Conservation (phyloP, 1,284 basidiomycete genomes). For the Blastosporella zonata region DNA sequence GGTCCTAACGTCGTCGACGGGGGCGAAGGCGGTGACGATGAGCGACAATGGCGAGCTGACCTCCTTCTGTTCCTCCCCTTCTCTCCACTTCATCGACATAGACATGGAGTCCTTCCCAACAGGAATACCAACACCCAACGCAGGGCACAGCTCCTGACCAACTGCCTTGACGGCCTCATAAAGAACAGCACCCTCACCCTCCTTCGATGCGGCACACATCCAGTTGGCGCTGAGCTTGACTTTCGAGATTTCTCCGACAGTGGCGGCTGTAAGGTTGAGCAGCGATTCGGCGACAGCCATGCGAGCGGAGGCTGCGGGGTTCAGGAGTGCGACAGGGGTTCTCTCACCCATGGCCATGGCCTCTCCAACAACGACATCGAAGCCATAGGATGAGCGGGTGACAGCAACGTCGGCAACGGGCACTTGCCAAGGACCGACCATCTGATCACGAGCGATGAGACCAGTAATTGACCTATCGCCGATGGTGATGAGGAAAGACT, state of each 20-base stretch:
- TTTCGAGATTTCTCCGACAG: constrained; percentile 65
- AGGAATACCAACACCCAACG: constrained; percentile 90
- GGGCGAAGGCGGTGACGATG: constrained; percentile 93
- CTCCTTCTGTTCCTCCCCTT: constrained; percentile 66
- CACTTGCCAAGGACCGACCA: constrained; percentile 99
- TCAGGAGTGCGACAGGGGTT: constrained; percentile 88
- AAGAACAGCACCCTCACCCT: constrained; percentile 87
- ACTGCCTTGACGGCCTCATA: constrained; percentile 94
- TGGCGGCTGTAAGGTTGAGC: constrained; percentile 87
- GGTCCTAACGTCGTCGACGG: constrained; percentile 72
- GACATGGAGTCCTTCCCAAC: constrained; percentile 99
- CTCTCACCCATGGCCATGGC: constrained; percentile 99
- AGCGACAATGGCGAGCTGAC: constrained; percentile 91
- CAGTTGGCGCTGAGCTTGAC: constrained; percentile 98
- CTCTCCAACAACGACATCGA: constrained; percentile 81
- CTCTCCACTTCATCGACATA: constrained; percentile 96
- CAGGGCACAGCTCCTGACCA: constrained; percentile 94
- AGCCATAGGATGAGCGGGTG: constrained; percentile 92
- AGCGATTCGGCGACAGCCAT: constrained; percentile 97
- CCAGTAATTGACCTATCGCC: constrained; percentile 95
- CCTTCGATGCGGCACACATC: constrained; percentile 96
- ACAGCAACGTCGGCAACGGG: constrained; percentile 98
- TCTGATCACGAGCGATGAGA: constrained; percentile 94
- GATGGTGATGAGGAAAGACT: constrained; percentile 98
- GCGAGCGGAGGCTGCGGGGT: constrained; percentile 85